A percentile compares a stretch with the other conserved stretches of the same genome.
Conservation (phyloP, 208 protist genomes). For the Wallacemonas sp. region DNA sequence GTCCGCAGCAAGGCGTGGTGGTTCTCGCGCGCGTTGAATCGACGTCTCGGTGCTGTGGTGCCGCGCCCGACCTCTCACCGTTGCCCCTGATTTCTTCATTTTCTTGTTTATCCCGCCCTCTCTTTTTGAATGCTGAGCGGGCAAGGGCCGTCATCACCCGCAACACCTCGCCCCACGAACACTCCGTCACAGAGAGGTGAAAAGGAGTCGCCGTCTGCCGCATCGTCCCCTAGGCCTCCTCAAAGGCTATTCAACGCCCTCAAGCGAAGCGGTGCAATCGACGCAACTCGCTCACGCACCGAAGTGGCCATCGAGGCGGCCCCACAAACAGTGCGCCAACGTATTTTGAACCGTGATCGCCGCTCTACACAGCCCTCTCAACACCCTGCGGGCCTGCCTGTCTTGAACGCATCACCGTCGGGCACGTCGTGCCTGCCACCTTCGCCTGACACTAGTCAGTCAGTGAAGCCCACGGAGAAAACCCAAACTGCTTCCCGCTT, state of each 20-base stretch:
- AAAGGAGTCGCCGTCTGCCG: background rate
- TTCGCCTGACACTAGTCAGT: background rate
- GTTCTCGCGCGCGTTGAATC: background rate
- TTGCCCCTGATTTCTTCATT: background rate
- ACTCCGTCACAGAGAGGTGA: slow-evolving; percentile 1
- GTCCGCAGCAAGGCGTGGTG: background rate
- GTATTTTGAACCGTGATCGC: background rate
- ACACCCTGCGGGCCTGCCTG: background rate
- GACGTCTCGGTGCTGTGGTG: background rate
- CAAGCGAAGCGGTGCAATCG: background rate
- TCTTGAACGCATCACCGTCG: background rate
- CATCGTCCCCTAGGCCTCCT: background rate
- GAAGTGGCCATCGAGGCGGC: background rate
- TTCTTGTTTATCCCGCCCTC: background rate
- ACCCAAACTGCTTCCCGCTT: background rate
- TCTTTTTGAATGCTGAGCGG: slow-evolving; percentile 8
- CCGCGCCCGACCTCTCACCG: background rate
- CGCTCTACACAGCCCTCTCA: background rate
- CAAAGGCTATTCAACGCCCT: background rate
- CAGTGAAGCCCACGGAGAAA: too few species aligned
- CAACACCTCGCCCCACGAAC: too few species aligned
- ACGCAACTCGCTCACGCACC: background rate
- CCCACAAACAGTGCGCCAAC: background rate
- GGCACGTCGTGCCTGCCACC: background rate
- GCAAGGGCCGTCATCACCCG: too few species aligned